phyloP scores from a whole-genome alignment of 805 yeast genomes.

The Schizosaccharomyces cryophilus region DNA sequence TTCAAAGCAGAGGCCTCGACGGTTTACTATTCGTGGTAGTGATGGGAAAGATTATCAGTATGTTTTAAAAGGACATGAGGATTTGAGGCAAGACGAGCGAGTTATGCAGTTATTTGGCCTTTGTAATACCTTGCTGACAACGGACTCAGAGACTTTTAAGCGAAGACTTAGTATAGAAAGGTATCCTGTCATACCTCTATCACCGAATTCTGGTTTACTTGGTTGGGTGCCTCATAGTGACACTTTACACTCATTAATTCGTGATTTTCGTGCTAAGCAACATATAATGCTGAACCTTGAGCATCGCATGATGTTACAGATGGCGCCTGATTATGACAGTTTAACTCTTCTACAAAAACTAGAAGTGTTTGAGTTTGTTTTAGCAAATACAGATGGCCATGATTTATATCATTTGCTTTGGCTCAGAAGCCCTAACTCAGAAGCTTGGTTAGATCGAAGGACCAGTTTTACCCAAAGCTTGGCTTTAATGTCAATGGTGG shows the following conservation, averaged over 20 bases:
- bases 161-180: conserved; percentile 81
- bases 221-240: conserved; percentile 94
- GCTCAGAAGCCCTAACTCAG: conserved; percentile 87
- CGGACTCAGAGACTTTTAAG: conserved; percentile 87
- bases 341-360: conserved; percentile 74
- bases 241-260: conserved; percentile 76
- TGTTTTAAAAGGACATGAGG: conserved; percentile 83
- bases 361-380: conserved; percentile 85
- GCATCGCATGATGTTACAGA: conserved; percentile 83
- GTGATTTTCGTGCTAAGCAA: conserved; percentile 77
- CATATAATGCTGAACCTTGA: conserved; percentile 75
- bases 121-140: conserved; percentile 67
- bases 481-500: conserved; percentile 98
- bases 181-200: conserved; percentile 79
- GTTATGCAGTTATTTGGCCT: conserved; percentile 95
- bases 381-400: conserved; percentile 88
- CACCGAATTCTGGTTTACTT: conserved; percentile 82
- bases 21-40: conserved; percentile 52
- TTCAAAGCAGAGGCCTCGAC: conserved; percentile 88
- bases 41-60: conserved; percentile 80
- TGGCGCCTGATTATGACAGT: conserved; percentile 91
- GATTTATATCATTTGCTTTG: conserved; percentile 86
- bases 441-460: conserved; percentile 92
- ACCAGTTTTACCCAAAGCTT: conserved; percentile 85
- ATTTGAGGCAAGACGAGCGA: conserved; percentile 84